These are phyloP conservation scores for Phalaenopsis aphrodite DNA, from an alignment of 106 monocot genomes.

Conservation along the genomic window DNA sequence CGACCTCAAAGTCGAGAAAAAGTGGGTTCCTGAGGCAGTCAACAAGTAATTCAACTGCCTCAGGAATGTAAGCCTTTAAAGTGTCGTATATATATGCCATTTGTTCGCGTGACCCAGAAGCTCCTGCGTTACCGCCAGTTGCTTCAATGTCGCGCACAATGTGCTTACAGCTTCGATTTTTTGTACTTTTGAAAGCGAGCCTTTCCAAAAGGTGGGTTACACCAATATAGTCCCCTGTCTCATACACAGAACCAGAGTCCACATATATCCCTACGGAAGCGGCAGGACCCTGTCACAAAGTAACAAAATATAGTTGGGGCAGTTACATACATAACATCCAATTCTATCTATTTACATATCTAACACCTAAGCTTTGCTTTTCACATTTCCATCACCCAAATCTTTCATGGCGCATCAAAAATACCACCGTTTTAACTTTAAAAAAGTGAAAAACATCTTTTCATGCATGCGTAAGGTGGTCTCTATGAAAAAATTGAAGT, in stretches of 20 bases:
- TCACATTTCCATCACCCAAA: too few species aligned
- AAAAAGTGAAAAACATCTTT: too few species aligned
- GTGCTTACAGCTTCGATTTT: conserved; percentile 34
- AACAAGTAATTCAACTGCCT: conserved; percentile 55
- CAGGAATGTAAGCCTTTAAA: conserved; percentile 44
- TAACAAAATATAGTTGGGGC: neutral
- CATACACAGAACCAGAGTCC: conserved; percentile 76
- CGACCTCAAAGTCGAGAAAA: conserved; percentile 63
- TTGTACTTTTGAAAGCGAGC: conserved; percentile 77
- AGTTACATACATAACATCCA: too few species aligned
- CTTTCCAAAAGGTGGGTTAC: conserved; percentile 55
- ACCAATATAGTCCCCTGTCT: conserved; percentile 36
- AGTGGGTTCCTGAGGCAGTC: conserved; percentile 69
- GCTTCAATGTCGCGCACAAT: conserved; percentile 61
- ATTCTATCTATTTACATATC: too few species aligned
- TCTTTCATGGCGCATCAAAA: too few species aligned
- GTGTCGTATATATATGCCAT: conserved; percentile 76
- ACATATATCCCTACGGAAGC: conserved; percentile 72
- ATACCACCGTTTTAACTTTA: too few species aligned
- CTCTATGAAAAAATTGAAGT: too few species aligned
- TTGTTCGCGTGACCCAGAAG: conserved; percentile 68
- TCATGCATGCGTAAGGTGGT: too few species aligned
- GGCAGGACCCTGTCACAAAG: conserved; percentile 53
- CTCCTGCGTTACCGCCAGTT: conserved; percentile 56
- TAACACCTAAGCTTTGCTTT: too few species aligned